Conservation (phyloP, 768 basidiomycete genomes). For the Hirschioporus abietinus region DNA sequence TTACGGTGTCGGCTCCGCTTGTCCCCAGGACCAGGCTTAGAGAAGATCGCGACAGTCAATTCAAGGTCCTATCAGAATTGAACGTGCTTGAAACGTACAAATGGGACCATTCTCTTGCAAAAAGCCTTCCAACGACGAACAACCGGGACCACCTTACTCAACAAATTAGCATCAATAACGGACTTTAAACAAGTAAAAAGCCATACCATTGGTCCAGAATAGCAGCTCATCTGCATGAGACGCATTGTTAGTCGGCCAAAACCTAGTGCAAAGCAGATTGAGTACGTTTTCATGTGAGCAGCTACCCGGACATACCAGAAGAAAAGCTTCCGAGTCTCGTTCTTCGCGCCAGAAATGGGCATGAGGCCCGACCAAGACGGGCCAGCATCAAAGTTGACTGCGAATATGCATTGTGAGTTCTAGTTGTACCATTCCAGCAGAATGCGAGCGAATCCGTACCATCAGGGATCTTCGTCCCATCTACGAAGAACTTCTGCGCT, state of each 20-base stretch:
- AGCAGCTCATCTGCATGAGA: conserved; percentile 24
- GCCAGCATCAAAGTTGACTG: conserved; percentile 32
- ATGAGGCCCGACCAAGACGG: conserved; percentile 26
- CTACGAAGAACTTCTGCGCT: conserved; percentile 34
- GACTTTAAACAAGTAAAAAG: background rate
- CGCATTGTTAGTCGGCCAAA: conserved; percentile 28
- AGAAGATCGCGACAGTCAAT: conserved; percentile 43
- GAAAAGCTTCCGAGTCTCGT: conserved; percentile 44
- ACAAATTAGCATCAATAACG: background rate
- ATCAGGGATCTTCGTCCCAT: conserved; percentile 41
- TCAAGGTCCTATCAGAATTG: background rate
- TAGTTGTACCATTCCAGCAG: background rate
- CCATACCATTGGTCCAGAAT: conserved; percentile 31
- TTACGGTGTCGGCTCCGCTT: conserved; percentile 48
- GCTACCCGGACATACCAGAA: conserved; percentile 15
- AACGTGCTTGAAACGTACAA: background rate
- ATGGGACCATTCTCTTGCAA: conserved; percentile 64
- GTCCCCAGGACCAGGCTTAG: conserved; percentile 52
- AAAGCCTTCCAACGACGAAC: conserved; percentile 69
- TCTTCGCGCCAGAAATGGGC: conserved; percentile 23
- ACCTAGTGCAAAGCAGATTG: conserved; percentile 15
- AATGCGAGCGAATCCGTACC: conserved; percentile 20
- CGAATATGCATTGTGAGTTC: background rate
- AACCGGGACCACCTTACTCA: conserved; percentile 59
- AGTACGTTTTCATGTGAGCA: conserved; percentile 4